These are phyloP conservation scores for Claviceps sp. DNA, from an alignment of 2,329 filamentous ascomycete genomes.

Conservation along the genomic window DNA sequence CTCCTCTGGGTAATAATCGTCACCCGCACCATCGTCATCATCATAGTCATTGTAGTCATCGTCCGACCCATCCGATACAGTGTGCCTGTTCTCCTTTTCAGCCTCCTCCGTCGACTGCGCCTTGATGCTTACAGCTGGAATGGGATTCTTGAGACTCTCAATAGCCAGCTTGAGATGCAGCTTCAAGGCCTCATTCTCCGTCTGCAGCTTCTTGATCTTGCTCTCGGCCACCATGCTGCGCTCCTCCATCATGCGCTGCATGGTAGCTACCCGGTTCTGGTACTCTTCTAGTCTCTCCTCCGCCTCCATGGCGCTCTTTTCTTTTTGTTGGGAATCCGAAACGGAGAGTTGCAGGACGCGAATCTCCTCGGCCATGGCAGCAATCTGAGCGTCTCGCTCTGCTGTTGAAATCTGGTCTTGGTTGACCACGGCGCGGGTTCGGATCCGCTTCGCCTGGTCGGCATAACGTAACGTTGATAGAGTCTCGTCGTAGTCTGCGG, in stretches of 20 bases:
- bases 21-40: constrained; percentile 23
- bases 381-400: constrained; percentile 86
- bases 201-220: constrained; percentile 82
- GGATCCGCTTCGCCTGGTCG: constrained; percentile 94
- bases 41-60: not conserved
- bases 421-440: constrained; percentile 87
- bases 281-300: constrained; percentile 88
- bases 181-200: constrained; percentile 79
- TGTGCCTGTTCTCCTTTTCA: constrained; percentile 17
- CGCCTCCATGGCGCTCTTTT: constrained; percentile 64
- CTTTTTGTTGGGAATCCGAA: constrained; percentile 49
- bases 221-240: constrained; percentile 78
- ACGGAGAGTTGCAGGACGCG: constrained; percentile 67
- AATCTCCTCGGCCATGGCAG: constrained; percentile 91
- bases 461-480: constrained; percentile 92
- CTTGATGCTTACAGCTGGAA: constrained; percentile 44
- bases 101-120: constrained; percentile 13
- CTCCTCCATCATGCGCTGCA: constrained; percentile 96
- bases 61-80: constrained; percentile 18
- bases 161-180: constrained; percentile 81
- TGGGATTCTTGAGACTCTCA: constrained; percentile 80
- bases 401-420: constrained; percentile 87
- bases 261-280: constrained; percentile 73
- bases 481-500: constrained; percentile 93
- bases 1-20: constrained; percentile 48